phyloP scores from a whole-genome alignment of 1,284 basidiomycete genomes.

The Marasmius fiardii region DNA sequence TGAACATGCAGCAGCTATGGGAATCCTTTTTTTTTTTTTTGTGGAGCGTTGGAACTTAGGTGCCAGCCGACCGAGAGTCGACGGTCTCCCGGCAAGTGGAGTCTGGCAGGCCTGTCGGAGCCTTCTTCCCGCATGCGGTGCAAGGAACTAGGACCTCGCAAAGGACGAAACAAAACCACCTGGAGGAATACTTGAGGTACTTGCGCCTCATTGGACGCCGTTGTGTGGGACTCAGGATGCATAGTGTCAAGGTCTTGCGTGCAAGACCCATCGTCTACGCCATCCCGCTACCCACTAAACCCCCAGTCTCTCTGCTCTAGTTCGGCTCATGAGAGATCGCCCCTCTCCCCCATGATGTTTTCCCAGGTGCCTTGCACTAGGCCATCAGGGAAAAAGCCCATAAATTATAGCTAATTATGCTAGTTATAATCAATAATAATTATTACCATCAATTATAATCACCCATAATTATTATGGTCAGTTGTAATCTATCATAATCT shows the following conservation, averaged over 20 bases:
- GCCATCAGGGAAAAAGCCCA: too few relatives aligned
- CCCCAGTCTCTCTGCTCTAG: not conserved
- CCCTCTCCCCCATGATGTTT: not conserved
- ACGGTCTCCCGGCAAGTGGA: too few relatives aligned
- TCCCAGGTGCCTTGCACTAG: not conserved
- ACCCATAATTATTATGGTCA: too few relatives aligned
- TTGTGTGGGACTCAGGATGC: not conserved
- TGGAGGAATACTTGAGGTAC: not conserved
- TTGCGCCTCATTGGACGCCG: not conserved
- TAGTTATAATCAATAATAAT: too few relatives aligned
- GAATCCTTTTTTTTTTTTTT: too few relatives aligned
- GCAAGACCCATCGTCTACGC: not conserved
- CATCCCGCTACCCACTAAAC: not conserved
- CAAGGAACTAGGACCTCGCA: not conserved
- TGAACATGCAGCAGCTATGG: too few relatives aligned
- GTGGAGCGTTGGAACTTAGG: too few relatives aligned
- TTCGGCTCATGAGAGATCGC: not conserved
- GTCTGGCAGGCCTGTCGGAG: too few relatives aligned
- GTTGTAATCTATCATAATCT: too few relatives aligned
- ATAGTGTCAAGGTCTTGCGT: not conserved
- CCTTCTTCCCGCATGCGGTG: not conserved
- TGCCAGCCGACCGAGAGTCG: too few relatives aligned
- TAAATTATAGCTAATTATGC: too few relatives aligned
- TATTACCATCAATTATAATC: too few relatives aligned
- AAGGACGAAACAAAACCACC: not conserved